Percentiles rank a stretch among this genome's conserved stretches.
Conservation (phyloP, 2,329 filamentous ascomycete species). For the Phaeosphaeriaceae sp. region DNA sequence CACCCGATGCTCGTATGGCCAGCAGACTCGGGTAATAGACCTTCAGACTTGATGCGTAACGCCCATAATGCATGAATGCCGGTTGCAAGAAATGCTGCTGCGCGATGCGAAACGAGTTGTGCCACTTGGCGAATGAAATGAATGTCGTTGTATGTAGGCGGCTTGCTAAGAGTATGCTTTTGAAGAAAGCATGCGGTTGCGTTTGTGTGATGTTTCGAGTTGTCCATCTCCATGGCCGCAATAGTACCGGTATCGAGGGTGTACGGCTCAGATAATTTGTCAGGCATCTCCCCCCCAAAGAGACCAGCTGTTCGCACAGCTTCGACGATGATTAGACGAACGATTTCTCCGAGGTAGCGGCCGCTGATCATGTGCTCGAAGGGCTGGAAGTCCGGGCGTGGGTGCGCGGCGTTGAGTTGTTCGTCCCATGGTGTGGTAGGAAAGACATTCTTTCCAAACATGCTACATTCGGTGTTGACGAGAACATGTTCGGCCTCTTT, state of each 20-base stretch:
- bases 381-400: constrained; percentile 69
- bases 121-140: constrained; percentile 63
- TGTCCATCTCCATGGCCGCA: constrained; percentile 63
- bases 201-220: constrained; percentile 47
- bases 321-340: constrained; percentile 67
- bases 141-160: constrained; percentile 59
- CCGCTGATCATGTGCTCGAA: constrained; percentile 71
- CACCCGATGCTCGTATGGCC: constrained; percentile 68
- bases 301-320: constrained; percentile 64
- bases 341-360: constrained; percentile 70
- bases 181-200: constrained; percentile 59
- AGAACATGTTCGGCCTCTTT: constrained; percentile 67
- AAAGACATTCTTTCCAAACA: constrained; percentile 68
- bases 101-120: constrained; percentile 64
- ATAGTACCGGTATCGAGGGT: constrained; percentile 67
- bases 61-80: constrained; percentile 70
- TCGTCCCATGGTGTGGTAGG: constrained; percentile 70
- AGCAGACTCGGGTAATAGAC: constrained; percentile 42
- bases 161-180: constrained; percentile 57
- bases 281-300: constrained; percentile 65
- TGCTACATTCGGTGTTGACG: constrained; percentile 72
- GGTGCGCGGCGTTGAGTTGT: constrained; percentile 63
- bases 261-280: constrained; percentile 64
- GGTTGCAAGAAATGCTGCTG: constrained; percentile 69
- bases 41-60: constrained; percentile 61